Conservation (phyloP, 352 stramenopile genomes). For the Globisporangium lucens region DNA sequence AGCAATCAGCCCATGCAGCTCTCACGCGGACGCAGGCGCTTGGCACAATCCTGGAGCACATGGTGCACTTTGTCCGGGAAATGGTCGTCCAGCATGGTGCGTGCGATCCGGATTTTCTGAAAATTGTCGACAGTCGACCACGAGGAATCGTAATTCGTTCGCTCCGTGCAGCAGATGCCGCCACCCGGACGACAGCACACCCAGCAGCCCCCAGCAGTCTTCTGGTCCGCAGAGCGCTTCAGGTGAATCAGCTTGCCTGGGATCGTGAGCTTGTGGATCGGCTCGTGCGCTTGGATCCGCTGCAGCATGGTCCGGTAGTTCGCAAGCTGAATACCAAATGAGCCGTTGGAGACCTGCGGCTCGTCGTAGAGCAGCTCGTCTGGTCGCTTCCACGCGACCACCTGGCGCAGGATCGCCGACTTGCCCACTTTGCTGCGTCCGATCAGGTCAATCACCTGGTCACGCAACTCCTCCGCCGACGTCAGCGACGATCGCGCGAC, state of each 20-base stretch:
- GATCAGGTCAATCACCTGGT: slow-evolving; percentile 84
- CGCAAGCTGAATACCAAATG: slow-evolving; percentile 59
- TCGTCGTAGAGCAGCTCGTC: slow-evolving; percentile 72
- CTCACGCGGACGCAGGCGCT: slow-evolving; percentile 40
- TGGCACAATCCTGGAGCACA: slow-evolving; percentile 78
- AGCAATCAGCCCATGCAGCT: slow-evolving; percentile 20
- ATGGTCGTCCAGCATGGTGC: slow-evolving; percentile 87
- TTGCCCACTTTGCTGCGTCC: slow-evolving; percentile 85
- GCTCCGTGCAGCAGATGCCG: slow-evolving; percentile 81
- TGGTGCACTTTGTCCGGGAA: slow-evolving; percentile 88
- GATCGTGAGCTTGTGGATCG: slow-evolving; percentile 78
- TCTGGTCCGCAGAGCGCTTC: slow-evolving; percentile 41
- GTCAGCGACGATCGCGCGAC: slow-evolving; percentile 76
- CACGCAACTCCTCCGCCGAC: slow-evolving; percentile 68
- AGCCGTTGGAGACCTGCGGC: slow-evolving; percentile 17
- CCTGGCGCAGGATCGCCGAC: slow-evolving; percentile 73
- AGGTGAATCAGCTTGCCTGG: slow-evolving; percentile 76
- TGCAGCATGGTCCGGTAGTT: slow-evolving; percentile 86
- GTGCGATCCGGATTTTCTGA: slow-evolving; percentile 68
- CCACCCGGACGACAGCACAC: slow-evolving; percentile 77
- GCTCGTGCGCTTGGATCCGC: slow-evolving; percentile 77
- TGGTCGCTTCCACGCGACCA: slow-evolving; percentile 72
- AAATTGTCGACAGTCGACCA: slow-evolving; percentile 68
- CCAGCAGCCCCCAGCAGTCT: slow-evolving; percentile 55
- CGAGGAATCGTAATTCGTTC: slow-evolving; percentile 74